Base-by-base conservation (phyloP, 2,329 filamentous ascomycete genomes). In the Phialophora verrucosa region DNA sequence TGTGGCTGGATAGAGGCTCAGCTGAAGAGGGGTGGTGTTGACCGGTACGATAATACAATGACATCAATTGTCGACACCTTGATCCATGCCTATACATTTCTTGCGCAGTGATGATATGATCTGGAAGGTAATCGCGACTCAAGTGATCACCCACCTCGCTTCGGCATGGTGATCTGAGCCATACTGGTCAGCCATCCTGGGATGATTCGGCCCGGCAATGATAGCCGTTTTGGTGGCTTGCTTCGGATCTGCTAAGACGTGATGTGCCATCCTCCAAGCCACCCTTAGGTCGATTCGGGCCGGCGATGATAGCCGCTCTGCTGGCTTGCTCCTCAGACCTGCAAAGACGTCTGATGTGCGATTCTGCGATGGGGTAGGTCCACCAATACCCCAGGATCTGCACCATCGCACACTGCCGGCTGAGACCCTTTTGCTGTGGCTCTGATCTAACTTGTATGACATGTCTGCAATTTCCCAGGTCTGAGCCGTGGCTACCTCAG, bases 41-140 rank as follows among this genome's bases (percentile, higher is more conserved):
- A 56, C n/a, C 27, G 23, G 31, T 29, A 31, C 31, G 31, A 31
- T 38, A 38, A 56, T 56, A 38, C 29, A 56, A 56, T 56, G 53
- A 38, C 29, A 56, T 56, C 53, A 56, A 32, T 1, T 35, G 29
- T 56, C 53, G 38, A 42, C 38, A 8, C 38, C 38, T 44, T 44
- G 38, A 44, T 44, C 38, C 38, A 8, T n/a, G 17, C 17, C 38
- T 8, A 44, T 5, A 17, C 17, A n/a, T 44, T n/a, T 4, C 14
- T 42, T 17, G 35, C 14, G 5, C 35, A 2, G 35, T 42, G 35
- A 42, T 14, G 35, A 17, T 5, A 17, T 17, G 35, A 42, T 17
- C 1, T 17, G 35, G 35, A 42, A 42, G 35, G 35, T 6, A 3
- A 42, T 42, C 35, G 35, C 35, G 14, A 42, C 35, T 3, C 35